phyloP scores from a whole-genome alignment of 257 asterid genomes.

The Penstemon barbatus region DNA sequence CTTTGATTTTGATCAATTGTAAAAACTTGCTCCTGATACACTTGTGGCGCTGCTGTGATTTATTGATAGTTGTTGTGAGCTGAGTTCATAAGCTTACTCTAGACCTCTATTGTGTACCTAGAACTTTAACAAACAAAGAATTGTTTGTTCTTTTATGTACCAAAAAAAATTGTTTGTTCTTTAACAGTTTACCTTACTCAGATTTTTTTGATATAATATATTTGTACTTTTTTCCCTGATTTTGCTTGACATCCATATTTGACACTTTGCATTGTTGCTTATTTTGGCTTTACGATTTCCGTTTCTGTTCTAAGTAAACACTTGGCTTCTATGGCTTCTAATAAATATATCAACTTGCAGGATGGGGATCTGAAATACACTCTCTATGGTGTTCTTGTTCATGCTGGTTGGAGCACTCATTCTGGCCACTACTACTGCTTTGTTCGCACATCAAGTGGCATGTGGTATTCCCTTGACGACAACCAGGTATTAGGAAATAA shows the following conservation, averaged over 20 bases:
- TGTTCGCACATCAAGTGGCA: constrained; percentile 96
- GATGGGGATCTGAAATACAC: constrained; percentile 85
- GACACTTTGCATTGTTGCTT: constrained; percentile 11
- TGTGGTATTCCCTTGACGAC: constrained; percentile 97
- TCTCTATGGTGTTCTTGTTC: constrained; percentile 95
- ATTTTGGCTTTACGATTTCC: constrained; percentile 5
- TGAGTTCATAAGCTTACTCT: too few relatives aligned
- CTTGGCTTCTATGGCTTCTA: neutral
- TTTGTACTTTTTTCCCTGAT: neutral
- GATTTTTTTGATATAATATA: too few relatives aligned
- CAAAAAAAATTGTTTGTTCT: too few relatives aligned
- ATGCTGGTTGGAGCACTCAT: constrained; percentile 94
- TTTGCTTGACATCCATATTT: constrained; percentile 23
- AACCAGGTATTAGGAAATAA: constrained; percentile 60
- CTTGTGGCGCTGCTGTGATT: too few relatives aligned
- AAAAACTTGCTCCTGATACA: neutral
- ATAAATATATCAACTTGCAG: constrained; percentile 38
- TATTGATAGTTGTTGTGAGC: too few relatives aligned
- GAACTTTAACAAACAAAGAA: too few relatives aligned
- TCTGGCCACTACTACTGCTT: constrained; percentile 98
- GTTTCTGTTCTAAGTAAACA: neutral
- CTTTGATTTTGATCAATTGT: neutral
- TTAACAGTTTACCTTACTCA: too few relatives aligned
- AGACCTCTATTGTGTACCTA: too few relatives aligned
- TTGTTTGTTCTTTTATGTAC: too few relatives aligned